Conservation (phyloP, 768 basidiomycete species). For the Leccinum obscurum region DNA sequence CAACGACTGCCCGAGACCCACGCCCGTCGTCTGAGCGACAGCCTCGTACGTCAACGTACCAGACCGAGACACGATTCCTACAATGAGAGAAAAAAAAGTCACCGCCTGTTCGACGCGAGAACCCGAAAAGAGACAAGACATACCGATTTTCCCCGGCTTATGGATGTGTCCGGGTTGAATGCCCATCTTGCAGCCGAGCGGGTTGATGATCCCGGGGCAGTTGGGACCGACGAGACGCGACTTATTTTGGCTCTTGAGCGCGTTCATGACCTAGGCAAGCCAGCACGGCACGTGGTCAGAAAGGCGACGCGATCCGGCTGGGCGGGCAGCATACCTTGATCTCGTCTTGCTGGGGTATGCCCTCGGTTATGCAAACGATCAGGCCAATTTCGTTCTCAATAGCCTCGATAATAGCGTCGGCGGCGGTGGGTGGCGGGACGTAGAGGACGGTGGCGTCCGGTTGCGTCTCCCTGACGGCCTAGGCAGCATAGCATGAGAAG, state of each 20-base stretch:
- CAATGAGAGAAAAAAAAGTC: background rate
- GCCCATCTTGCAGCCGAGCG: conserved; percentile 98
- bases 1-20: no score
- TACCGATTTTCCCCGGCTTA: conserved; percentile 93
- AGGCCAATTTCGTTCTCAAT: conserved; percentile 97
- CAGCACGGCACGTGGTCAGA: background rate
- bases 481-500: conserved; percentile 10
- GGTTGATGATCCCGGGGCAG: conserved; percentile 98
- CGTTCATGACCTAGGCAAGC: conserved; percentile 75
- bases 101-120: background rate
- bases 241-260: conserved; percentile 89
- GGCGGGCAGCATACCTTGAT: conserved; percentile 60
- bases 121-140: conserved; percentile 17
- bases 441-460: conserved; percentile 97
- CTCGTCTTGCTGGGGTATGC: conserved; percentile 97
- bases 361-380: conserved; percentile 98
- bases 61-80: conserved; percentile 93
- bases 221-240: conserved; percentile 98
- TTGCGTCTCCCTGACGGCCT: conserved; percentile 84
- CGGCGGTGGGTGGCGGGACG: conserved; percentile 95
- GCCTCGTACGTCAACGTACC: conserved; percentile 98
- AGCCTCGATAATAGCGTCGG: conserved; percentile 97
- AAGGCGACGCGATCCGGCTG: background rate
- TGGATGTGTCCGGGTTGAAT: conserved; percentile 99
- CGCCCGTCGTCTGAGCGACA: conserved; percentile 94